Conservation (phyloP, 2,329 filamentous ascomycete genomes). For the Venturia asperata region DNA sequence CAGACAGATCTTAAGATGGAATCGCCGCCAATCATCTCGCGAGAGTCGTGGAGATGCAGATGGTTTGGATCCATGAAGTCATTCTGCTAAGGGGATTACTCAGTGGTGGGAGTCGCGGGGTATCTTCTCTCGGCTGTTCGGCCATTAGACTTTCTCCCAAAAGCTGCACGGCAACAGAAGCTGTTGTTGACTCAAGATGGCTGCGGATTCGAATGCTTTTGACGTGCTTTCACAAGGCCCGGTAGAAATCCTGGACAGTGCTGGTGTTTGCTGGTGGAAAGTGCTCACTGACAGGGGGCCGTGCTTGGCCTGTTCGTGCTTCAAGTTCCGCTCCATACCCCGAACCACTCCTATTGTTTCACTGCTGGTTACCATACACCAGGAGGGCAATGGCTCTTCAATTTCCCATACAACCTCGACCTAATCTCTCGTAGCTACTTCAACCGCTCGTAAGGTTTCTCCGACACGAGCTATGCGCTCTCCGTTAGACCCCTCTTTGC, state of each 20-base stretch:
- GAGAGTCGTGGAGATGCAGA: background rate
- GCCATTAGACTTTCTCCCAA: background rate
- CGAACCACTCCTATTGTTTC: background rate
- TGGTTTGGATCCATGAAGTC: conserved; percentile 9
- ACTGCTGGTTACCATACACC: background rate
- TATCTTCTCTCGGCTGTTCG: background rate
- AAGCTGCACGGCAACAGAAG: background rate
- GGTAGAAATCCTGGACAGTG: too few relatives aligned
- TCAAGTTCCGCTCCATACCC: background rate
- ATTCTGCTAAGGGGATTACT: background rate
- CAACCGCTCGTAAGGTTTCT: too few relatives aligned
- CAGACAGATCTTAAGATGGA: background rate
- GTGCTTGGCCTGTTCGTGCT: background rate
- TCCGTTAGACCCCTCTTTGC: too few relatives aligned
- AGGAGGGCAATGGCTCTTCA: background rate
- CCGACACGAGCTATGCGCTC: too few relatives aligned
- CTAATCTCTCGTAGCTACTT: too few relatives aligned
- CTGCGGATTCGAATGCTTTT: too few relatives aligned
- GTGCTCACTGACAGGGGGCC: background rate
- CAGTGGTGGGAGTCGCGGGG: background rate
- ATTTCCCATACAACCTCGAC: background rate
- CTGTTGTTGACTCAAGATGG: background rate
- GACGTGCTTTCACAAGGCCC: too few relatives aligned
- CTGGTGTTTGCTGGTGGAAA: background rate
- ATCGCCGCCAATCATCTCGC: background rate